These are phyloP conservation scores for Anacardium occidentale DNA, from an alignment of 345 rosid genomes.

Conservation along the genomic window DNA sequence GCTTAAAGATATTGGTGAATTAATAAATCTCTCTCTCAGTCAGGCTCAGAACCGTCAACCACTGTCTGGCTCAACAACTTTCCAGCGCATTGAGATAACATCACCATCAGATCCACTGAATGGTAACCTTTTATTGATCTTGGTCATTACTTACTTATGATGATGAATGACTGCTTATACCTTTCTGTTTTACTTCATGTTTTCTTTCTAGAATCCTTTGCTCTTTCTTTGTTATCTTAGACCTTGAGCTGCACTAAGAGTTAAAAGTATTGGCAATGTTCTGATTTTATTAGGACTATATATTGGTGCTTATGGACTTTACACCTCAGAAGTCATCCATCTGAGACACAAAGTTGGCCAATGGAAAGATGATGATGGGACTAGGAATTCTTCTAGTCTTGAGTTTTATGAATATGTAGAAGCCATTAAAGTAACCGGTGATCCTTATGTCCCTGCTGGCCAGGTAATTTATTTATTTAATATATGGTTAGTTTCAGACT, in stretches of 20 bases:
- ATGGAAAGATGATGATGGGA: slow-evolving; percentile 66
- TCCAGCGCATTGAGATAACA: slow-evolving; percentile 71
- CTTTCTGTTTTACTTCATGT: not conserved
- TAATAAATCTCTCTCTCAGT: slow-evolving; percentile 71
- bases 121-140: slow-evolving; percentile 44
- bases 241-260: not conserved
- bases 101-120: slow-evolving; percentile 68
- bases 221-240: slow-evolving; percentile 9
- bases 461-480: slow-evolving; percentile 48
- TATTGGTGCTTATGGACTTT: slow-evolving; percentile 81
- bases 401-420: slow-evolving; percentile 94
- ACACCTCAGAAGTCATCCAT: slow-evolving; percentile 83
- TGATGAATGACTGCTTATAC: slow-evolving; percentile 8
- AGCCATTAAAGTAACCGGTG: slow-evolving; percentile 87
- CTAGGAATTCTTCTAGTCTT: slow-evolving; percentile 52
- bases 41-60: slow-evolving; percentile 69
- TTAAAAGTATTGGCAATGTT: slow-evolving; percentile 7
- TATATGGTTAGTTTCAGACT: not conserved
- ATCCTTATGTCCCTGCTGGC: slow-evolving; percentile 94
- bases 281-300: slow-evolving; percentile 64
- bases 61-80: slow-evolving; percentile 77
- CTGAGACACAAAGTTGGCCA: slow-evolving; percentile 81
- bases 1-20: slow-evolving; percentile 78
- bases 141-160: slow-evolving; percentile 5
- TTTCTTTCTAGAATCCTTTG: not conserved